Evolutionary conservation across 2,329 filamentous ascomycete genomes (phyloP).

Genomic region (Pseudogymnoascus sp.): DNA sequence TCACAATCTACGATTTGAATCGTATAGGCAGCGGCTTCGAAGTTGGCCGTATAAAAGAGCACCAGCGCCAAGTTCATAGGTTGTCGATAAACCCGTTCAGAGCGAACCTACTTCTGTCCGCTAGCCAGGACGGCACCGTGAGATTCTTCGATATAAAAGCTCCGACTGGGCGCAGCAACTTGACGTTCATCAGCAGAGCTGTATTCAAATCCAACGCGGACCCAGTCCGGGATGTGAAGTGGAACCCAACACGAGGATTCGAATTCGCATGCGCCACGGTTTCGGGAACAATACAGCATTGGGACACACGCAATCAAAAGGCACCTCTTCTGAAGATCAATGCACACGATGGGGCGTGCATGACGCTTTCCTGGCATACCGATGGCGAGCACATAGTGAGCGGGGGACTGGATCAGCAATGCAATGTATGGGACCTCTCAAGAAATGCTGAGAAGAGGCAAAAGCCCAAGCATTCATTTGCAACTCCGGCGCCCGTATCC

Average conservation of each 20-base stretch:
- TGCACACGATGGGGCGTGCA: slow-evolving; percentile 52
- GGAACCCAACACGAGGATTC: slow-evolving; percentile 54
- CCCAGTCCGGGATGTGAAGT: slow-evolving; percentile 53
- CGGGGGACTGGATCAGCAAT: slow-evolving; percentile 52
- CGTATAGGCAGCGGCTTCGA: slow-evolving; percentile 38
- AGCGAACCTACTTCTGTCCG: slow-evolving; percentile 50
- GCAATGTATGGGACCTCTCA: slow-evolving; percentile 59
- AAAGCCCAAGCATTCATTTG: slow-evolving; percentile 54
- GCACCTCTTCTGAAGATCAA: slow-evolving; percentile 51
- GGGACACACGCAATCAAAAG: slow-evolving; percentile 50
- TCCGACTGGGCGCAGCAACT: slow-evolving; percentile 40
- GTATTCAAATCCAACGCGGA: slow-evolving; percentile 40
- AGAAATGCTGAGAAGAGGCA: slow-evolving; percentile 53
- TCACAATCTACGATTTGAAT: slow-evolving; percentile 55
- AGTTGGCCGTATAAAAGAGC: slow-evolving; percentile 51
- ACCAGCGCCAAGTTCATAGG: slow-evolving; percentile 55
- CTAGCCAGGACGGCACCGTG: slow-evolving; percentile 56
- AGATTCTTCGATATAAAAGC: slow-evolving; percentile 49
- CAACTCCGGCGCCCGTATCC: slow-evolving; percentile 51
- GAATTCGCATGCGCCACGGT: slow-evolving; percentile 58
- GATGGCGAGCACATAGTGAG: slow-evolving; percentile 60
- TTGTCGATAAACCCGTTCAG: slow-evolving; percentile 55
- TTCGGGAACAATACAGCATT: slow-evolving; percentile 53
- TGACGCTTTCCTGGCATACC: slow-evolving; percentile 58
- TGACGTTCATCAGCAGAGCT: slow-evolving; percentile 33